These are phyloP conservation scores for Apiosordaria backusii DNA, from an alignment of 495 filamentous ascomycete genomes.

Conservation along the genomic window DNA sequence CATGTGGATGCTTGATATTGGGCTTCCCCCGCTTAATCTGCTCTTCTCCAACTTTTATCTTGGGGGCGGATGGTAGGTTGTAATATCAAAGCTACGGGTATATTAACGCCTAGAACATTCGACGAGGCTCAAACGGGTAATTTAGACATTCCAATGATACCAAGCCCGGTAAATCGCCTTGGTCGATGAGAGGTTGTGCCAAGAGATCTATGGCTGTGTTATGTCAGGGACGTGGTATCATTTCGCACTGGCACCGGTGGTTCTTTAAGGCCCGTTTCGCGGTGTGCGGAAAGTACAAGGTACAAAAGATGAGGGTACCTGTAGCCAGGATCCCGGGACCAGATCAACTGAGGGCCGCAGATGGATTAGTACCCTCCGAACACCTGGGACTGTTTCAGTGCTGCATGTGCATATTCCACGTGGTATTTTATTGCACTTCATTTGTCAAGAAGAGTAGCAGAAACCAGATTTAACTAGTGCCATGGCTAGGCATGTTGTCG, in stretches of 20 bases:
- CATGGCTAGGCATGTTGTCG: no score
- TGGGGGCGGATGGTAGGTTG: not conserved
- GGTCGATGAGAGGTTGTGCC: not conserved
- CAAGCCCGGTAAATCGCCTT: not conserved
- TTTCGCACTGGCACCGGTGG: not conserved
- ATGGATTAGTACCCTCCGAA: not conserved
- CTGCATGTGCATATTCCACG: not conserved
- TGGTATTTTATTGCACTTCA: not conserved
- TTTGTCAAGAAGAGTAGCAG: no score
- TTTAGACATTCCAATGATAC: not conserved
- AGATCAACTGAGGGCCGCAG: not conserved
- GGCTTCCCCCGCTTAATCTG: not conserved
- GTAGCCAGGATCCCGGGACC: not conserved
- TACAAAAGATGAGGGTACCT: not conserved
- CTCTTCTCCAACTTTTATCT: not conserved
- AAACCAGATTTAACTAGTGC: no score
- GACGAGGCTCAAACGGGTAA: constrained; percentile 3
- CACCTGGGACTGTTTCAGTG: not conserved
- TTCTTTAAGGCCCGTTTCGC: not conserved
- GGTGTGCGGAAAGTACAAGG: not conserved
- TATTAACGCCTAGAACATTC: constrained; percentile 1
- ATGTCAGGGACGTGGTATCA: no score
- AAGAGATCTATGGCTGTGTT: not conserved
- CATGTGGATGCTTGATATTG: not conserved
- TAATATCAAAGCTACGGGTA: not conserved